Evolutionary conservation across 2,329 filamentous ascomycete species (phyloP).

Genomic region (Parastagonospora nodorum): DNA sequence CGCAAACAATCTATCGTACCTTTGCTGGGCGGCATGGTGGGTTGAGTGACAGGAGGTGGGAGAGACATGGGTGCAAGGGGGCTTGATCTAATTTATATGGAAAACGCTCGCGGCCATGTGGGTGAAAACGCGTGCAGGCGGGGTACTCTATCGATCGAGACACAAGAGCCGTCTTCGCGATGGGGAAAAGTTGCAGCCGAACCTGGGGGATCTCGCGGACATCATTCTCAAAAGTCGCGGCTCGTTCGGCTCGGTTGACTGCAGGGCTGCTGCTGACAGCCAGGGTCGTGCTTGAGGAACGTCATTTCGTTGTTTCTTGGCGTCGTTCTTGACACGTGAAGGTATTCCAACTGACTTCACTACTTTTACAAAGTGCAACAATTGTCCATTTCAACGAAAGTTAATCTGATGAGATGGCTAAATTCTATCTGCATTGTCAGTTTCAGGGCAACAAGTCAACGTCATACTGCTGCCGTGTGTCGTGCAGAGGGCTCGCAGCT

Average conservation of each 20-base stretch:
- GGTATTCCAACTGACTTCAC: not conserved
- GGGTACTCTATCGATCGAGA: slow-evolving; percentile 8
- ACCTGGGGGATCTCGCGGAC: slow-evolving; percentile 10
- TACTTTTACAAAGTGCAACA: no score
- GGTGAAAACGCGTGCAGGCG: slow-evolving; percentile 9
- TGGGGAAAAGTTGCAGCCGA: slow-evolving; percentile 13
- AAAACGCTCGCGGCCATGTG: slow-evolving; percentile 19
- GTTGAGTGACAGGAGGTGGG: slow-evolving; percentile 42
- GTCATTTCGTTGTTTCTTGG: slow-evolving; percentile 10
- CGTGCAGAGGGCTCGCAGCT: no score
- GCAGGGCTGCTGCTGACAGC: slow-evolving; percentile 1
- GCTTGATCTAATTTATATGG: slow-evolving; percentile 29
- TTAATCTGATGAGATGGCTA: no score
- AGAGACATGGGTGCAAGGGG: slow-evolving; percentile 41
- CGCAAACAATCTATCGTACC: slow-evolving; percentile 20
- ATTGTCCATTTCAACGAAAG: no score
- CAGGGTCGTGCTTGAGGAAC: slow-evolving; percentile 8
- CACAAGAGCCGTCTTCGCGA: slow-evolving; percentile 17
- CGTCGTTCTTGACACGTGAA: not conserved
- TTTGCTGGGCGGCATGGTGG: slow-evolving; percentile 46
- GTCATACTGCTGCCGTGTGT: no score
- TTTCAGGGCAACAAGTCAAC: no score
- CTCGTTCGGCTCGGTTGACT: slow-evolving; percentile 21
- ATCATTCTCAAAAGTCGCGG: slow-evolving; percentile 20
- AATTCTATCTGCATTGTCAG: no score